Evolutionary conservation across 139 green algal genomes (phyloP), one percentile per base, ranked within the genome.

Genomic region (Chlorella sorokiniana): DNA sequence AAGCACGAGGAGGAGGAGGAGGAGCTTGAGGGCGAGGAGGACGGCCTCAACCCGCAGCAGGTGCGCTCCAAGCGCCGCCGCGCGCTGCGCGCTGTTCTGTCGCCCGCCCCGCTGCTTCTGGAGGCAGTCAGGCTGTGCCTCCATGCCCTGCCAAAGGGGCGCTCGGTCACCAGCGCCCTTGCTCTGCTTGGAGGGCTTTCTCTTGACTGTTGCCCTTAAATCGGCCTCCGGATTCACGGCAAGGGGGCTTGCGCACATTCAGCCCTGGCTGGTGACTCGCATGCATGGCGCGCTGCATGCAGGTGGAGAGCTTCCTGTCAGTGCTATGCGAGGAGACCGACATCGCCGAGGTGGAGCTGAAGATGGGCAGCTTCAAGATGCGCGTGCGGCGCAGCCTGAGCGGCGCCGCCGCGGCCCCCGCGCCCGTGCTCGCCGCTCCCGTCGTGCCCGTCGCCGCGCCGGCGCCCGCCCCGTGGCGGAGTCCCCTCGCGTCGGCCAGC

Each of bases 311-410:
- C 3, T 80, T 97, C 35, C 79, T 97, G 68, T 85, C 85, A 33
- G 89, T 91, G 6, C 75, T 97, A 2, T 95, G 93, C 67, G 85
- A 92, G 31, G 91, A 97, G 59, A 98, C 94, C 14, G 92, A 95
- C 35, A 92, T 98, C 68, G 93, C 92, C 11, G 89, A 98, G 83
- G 69, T 98, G 68, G 79, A 95, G n/a, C 81, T 98, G 6, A 88
- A 97, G 89, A 89, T 97, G 77, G 91, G 92, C 44, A 83, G 40
- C 42, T 97, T 96, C 62, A 79, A 92, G 48, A 84, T 98, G 56
- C 90, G 88, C 18, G 89, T 98, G 8, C 83, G 87, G 40, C 89
- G 93, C 70, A 93, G 86, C 77, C 51, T 93, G 4, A 72, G 64
- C 41, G 42, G 37, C 29, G 64, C 71, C 20, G 29, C 33, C 18